Evolutionary conservation across 2,329 filamentous ascomycete genomes (phyloP), one percentile per base, ranked within the genome.

Genomic region (Thermoascus crustaceus): DNA sequence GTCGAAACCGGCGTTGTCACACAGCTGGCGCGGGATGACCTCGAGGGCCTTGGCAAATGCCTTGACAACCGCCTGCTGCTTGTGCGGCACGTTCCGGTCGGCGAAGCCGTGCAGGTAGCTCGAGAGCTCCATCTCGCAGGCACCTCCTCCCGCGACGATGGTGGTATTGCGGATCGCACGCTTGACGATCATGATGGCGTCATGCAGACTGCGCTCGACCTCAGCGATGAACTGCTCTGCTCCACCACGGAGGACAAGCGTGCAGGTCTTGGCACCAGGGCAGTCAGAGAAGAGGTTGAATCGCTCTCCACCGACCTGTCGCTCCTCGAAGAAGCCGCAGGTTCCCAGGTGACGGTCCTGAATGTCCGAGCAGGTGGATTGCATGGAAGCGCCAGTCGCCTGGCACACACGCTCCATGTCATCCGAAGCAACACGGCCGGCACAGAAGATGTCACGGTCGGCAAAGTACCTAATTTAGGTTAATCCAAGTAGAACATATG

Each of bases 121-220:
- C 5, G 88, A 95, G 34, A 96, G 66, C 63, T 96, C 91, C 89
- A 98, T 96, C 72, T 98, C 91, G 53, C 75, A 80, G 11, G 91
- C 89, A 59, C 91, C 91, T 52, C 91, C 91, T 52, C 91, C 91
- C 30, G 88, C 91, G 17, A 98, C 91, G 47, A 98, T 94, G 58
- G 78, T 84, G 57, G 82, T 82, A 72, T 96, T 94, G 70, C 85
- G 86, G 64, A 96, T 86, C 18, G 91, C 86, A 43, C 93, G 87
- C 78, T 96, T 96, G 58, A 98, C 91, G 55, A 98, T 94, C 91
- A 98, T 98, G 66, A 98, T 96, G 51, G 91, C 91, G 56, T 98
- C 91, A 72, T 98, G 91, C 48, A 98, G 76, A 58, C 86, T 94
- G 46, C 91, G 85, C 72, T 98, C 91, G 2, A 95, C 91, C 64